phyloP scores from a whole-genome alignment of 1,284 basidiomycete species.

The Cystobasidium pallidum region DNA sequence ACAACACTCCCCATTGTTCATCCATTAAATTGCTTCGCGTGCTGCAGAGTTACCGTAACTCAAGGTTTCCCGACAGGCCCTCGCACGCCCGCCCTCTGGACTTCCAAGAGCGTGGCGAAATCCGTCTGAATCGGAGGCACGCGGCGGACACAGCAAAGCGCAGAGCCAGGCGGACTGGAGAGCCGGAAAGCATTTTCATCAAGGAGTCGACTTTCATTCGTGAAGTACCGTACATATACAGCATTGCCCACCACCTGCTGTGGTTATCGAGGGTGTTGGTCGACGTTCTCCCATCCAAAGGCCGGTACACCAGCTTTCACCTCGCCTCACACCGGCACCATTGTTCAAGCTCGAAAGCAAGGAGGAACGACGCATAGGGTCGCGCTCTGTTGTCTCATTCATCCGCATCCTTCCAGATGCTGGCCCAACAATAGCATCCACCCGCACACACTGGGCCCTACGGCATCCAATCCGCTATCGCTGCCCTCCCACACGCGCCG shows the following conservation, averaged over 20 bases:
- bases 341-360: not conserved
- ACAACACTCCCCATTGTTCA: too few species aligned
- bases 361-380: too few species aligned
- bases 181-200: not conserved
- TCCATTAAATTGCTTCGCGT: too few species aligned
- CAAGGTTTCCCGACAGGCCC: constrained; percentile 1
- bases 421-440: not conserved
- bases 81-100: too few species aligned
- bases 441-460: too few species aligned
- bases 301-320: not conserved
- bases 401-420: not conserved
- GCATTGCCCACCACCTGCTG: too few species aligned
- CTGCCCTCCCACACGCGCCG: not conserved
- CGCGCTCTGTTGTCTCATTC: not conserved
- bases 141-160: not conserved
- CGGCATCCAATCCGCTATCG: not conserved
- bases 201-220: not conserved
- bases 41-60: not conserved
- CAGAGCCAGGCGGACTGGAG: too few species aligned
- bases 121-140: not conserved
- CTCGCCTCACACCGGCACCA: not conserved
- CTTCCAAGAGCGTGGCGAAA: constrained; percentile 1
- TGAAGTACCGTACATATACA: too few species aligned
- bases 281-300: not conserved
- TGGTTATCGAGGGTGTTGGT: too few species aligned